Conservation (phyloP, 345 rosid species). For the Cardamine chenopodiifolia region DNA sequence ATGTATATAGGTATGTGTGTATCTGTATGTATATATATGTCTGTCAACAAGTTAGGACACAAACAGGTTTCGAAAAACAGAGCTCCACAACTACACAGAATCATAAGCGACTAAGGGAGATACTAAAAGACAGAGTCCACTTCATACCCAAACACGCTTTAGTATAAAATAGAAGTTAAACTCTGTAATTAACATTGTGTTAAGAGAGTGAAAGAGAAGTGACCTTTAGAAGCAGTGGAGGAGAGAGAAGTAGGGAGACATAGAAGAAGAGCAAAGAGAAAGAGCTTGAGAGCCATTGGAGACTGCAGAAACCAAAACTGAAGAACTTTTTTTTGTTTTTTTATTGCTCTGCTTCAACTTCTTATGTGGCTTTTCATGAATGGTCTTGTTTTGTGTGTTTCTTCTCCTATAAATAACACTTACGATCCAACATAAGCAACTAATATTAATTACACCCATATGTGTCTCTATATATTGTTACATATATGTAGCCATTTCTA, state of each 20-base stretch:
- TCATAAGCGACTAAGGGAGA: not conserved
- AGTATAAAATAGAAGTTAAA: not conserved
- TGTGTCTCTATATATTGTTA: constrained; percentile 24
- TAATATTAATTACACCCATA: constrained; percentile 34
- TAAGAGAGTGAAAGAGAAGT: constrained; percentile 18
- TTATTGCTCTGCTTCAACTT: constrained; percentile 31
- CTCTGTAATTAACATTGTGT: not conserved
- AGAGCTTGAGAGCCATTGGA: constrained; percentile 59
- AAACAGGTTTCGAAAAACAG: not conserved
- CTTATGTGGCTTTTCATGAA: constrained; percentile 54
- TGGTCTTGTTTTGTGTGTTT: constrained; percentile 58
- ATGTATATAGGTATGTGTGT: not conserved
- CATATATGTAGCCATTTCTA: constrained; percentile 21
- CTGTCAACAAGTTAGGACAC: constrained; percentile 3
- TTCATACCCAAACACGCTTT: not conserved
- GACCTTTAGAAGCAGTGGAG: constrained; percentile 56
- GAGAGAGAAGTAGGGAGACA: constrained; percentile 42
- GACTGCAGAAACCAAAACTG: constrained; percentile 43
- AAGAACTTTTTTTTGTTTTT: constrained; percentile 17
- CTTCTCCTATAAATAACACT: constrained; percentile 40
- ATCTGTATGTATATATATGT: not conserved
- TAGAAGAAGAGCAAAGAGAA: constrained; percentile 45
- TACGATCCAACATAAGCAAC: constrained; percentile 33
- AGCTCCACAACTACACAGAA: constrained; percentile 14
- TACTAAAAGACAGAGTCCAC: not conserved